Conservation (phyloP, 805 yeast species). For the Clavispora asparagi region DNA sequence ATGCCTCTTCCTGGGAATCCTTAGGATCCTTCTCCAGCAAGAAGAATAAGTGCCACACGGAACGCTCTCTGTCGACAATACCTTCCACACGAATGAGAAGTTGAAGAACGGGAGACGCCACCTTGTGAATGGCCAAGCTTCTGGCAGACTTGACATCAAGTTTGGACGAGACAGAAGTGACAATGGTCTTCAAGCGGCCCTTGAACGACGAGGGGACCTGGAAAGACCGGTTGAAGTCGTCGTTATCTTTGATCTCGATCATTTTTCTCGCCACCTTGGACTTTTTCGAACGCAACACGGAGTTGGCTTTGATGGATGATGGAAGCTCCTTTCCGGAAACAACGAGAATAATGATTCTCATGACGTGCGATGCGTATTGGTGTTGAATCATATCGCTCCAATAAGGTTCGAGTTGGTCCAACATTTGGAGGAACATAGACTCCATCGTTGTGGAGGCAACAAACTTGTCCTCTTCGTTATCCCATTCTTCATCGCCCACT, state of each 20-base stretch:
- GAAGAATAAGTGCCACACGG: conserved; percentile 64
- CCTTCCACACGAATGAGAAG: conserved; percentile 77
- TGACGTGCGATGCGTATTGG: conserved; percentile 83
- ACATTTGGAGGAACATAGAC: conserved; percentile 54
- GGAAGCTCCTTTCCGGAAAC: conserved; percentile 77
- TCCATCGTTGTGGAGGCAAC: conserved; percentile 54
- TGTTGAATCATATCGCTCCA: conserved; percentile 58
- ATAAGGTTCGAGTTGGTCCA: conserved; percentile 61
- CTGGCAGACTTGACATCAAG: conserved; percentile 45
- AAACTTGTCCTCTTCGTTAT: conserved; percentile 25
- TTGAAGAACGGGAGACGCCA: conserved; percentile 87
- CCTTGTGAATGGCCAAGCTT: conserved; percentile 68
- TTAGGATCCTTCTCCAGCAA: conserved; percentile 42
- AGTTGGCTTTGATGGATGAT: conserved; percentile 60
- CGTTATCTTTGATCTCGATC: conserved; percentile 80
- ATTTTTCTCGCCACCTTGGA: conserved; percentile 87
- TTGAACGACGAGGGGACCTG: conserved; percentile 69
- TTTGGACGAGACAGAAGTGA: conserved; percentile 35
- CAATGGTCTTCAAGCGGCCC: conserved; percentile 47
- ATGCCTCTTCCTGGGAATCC: conserved; percentile 65
- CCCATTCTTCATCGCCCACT: conserved; percentile 33
- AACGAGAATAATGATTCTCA: conserved; percentile 66
- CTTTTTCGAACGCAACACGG: conserved; percentile 74
- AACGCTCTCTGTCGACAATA: conserved; percentile 66
- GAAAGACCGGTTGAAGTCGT: conserved; percentile 60